phyloP scores from a whole-genome alignment of 2,329 filamentous ascomycete genomes.

The Aspergillus flavus region DNA sequence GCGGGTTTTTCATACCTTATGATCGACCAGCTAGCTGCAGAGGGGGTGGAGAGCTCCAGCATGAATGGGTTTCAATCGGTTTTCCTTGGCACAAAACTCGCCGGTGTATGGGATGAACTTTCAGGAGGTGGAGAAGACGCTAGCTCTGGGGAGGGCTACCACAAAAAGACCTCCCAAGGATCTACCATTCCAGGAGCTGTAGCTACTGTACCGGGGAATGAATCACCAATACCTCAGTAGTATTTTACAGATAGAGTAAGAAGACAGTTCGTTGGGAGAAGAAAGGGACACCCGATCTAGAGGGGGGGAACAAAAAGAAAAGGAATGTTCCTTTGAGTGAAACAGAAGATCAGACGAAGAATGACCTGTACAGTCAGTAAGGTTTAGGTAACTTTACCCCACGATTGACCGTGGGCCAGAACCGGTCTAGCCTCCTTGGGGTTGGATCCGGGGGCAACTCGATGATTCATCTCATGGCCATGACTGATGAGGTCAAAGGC shows the following conservation, averaged over 20 bases:
- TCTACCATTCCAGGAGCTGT: background rate
- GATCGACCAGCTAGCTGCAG: background rate
- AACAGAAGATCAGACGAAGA: constrained; percentile 3
- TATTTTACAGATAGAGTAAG: background rate
- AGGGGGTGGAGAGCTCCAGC: background rate
- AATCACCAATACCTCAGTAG: background rate
- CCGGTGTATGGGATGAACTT: background rate
- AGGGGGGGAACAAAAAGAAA: constrained; percentile 5
- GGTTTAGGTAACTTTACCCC: constrained; percentile 17
- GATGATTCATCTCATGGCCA: constrained; percentile 8
- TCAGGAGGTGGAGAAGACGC: background rate
- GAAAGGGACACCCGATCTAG: background rate
- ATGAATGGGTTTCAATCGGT: background rate
- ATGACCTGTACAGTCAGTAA: background rate
- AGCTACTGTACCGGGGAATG: background rate
- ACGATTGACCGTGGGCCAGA: constrained; percentile 27
- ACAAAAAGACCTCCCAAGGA: background rate
- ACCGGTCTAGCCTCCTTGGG: constrained; percentile 17
- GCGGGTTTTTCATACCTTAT: background rate
- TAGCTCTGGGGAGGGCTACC: background rate
- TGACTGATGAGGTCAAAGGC: background rate
- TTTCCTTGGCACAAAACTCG: background rate
- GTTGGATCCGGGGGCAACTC: background rate
- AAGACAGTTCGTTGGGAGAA: background rate
- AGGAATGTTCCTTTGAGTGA: background rate